These are phyloP conservation scores for Casuarina cunninghamiana DNA, from an alignment of 306 rosid genomes.

Conservation along the genomic window DNA sequence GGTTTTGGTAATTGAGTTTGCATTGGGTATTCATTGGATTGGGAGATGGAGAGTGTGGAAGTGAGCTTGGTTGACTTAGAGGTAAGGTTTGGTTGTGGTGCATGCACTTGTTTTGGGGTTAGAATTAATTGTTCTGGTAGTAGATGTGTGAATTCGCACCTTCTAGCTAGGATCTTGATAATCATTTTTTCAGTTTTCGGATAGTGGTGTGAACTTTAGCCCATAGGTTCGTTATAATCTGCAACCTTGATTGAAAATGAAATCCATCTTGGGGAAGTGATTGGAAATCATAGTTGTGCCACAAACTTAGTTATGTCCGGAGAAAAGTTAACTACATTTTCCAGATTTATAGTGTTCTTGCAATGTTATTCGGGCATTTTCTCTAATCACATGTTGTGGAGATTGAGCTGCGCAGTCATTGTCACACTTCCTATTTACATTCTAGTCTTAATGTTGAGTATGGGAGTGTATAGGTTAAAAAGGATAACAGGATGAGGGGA, in stretches of 20 bases:
- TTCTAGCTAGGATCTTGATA: conserved; percentile 28
- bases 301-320: background rate
- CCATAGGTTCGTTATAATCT: conserved; percentile 13
- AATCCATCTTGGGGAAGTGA: conserved; percentile 11
- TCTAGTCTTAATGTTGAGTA: conserved; percentile 6
- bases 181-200: background rate
- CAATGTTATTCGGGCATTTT: conserved; percentile 2
- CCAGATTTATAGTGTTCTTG: background rate
- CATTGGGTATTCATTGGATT: conserved; percentile 35
- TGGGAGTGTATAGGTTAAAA: conserved; percentile 21
- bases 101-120: conserved; percentile 22
- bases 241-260: conserved; percentile 11
- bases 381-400: background rate
- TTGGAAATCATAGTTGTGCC: conserved; percentile 23
- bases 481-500: conserved; percentile 5
- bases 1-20: conserved; percentile 26
- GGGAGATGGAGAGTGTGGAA: conserved; percentile 34
- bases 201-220: conserved; percentile 23
- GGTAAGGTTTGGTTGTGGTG: conserved; percentile 31
- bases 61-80: conserved; percentile 38
- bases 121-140: conserved; percentile 22
- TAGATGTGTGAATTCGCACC: conserved; percentile 25
- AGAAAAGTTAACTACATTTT: conserved; percentile 6
- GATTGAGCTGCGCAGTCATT: background rate
- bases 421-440: background rate